Evolutionary conservation across 768 basidiomycete species (phyloP), one percentile per base, ranked within the genome.

Genomic region (Termitomyces sp.): DNA sequence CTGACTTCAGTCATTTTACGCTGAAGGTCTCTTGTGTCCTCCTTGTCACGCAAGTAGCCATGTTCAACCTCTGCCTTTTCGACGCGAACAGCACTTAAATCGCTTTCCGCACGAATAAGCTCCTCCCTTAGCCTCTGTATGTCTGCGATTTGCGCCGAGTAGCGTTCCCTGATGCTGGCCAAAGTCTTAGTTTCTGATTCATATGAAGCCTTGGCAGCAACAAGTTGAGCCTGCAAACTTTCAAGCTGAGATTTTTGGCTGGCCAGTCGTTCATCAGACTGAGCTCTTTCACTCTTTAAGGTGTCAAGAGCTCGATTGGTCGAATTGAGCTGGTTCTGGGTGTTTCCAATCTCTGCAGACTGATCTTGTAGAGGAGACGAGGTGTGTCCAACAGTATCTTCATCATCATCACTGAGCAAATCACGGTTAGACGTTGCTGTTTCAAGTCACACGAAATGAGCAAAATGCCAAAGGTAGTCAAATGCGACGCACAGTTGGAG

Each of bases 11-110:
- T 78, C 89, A 98, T 91, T 68, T 82, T 84, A 64, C 85, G 83
- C 65, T 97, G 87, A 60, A 98, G 72, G 42, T 87, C 90, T 42
- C 96, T 79, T 5, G 90, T 85, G 59, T 98, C 97, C 70, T 99
- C 97, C 73, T 95, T 98, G 70, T 98, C 97, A 37, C 90, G 80
- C 59, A 99, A 70, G 56, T 95, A 81, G 2, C 82, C 73, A 10
- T 93, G 91, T 69, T 95, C 94, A 22, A 98, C 77, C 71, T 98
- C 97, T 7, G 87, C 77, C 75, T 95, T 98, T 74, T 98, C 94
- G 22, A 93, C 84, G 16, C 88, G 79, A 46, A 96, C 67, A 8
- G 89, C 94, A 61, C 91, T 93, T 41, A 99, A 78, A 62, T 98
- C 94, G 67, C 92, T 94, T 74, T 98, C 95, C 4, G 90, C 87